Evolutionary conservation across 2,329 filamentous ascomycete species (phyloP).

Genomic region (Aspergillus sp.): DNA sequence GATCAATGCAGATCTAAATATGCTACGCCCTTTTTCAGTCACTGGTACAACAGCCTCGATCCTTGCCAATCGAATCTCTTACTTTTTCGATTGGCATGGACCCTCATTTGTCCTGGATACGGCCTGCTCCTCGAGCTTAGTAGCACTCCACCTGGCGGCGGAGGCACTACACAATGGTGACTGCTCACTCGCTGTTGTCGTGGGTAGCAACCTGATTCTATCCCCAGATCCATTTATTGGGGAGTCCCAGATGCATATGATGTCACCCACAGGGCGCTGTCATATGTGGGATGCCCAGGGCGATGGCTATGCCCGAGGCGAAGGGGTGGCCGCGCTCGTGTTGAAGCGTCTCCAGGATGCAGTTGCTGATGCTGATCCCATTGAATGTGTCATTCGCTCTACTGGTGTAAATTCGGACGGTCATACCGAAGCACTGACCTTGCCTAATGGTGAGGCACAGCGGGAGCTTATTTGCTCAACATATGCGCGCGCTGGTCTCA

Average conservation of each 20-base stretch:
- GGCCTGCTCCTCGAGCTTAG: conserved; percentile 41
- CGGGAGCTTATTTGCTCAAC: conserved; percentile 40
- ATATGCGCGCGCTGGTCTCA: conserved; percentile 43
- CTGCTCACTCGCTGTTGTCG: conserved; percentile 16
- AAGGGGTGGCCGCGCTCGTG: conserved; percentile 49
- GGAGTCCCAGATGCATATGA: conserved; percentile 39
- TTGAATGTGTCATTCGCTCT: conserved; percentile 29
- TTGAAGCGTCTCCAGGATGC: conserved; percentile 52
- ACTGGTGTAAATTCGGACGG: conserved; percentile 42
- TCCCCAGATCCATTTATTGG: conserved; percentile 29
- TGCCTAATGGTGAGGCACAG: conserved; percentile 42
- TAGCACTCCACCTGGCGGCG: conserved; percentile 24
- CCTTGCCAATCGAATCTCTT: conserved; percentile 34
- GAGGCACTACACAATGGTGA: not conserved
- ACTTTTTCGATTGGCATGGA: conserved; percentile 41
- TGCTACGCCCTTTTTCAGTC: conserved; percentile 14
- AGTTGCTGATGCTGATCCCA: conserved; percentile 47
- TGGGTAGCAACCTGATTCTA: conserved; percentile 35
- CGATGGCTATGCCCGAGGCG: conserved; percentile 54
- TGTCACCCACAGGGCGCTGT: conserved; percentile 56
- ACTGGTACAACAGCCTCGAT: conserved; percentile 30
- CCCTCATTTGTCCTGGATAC: conserved; percentile 43
- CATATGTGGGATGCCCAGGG: conserved; percentile 51
- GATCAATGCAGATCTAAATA: conserved; percentile 16
- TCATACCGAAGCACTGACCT: conserved; percentile 35